These are phyloP conservation scores for Panicum hallii DNA, from an alignment of 202 grass and related monocot species.

Conservation along the genomic window DNA sequence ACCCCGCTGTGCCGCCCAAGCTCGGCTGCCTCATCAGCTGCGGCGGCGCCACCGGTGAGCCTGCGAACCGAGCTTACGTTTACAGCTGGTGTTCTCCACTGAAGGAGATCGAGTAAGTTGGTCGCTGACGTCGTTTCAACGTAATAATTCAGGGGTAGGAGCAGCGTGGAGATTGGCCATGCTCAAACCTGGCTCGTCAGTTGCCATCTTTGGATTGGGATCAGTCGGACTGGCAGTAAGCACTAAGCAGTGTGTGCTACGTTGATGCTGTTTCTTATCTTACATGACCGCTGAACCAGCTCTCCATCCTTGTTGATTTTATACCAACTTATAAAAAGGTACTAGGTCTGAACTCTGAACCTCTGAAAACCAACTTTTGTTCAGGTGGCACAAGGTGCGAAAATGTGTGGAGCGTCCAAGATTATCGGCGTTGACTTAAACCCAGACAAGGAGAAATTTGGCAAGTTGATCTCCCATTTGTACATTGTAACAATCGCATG, in stretches of 20 bases:
- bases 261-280: too few species aligned
- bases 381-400: constrained; percentile 76
- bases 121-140: not conserved
- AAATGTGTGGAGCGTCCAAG: constrained; percentile 60
- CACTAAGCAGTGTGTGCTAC: too few species aligned
- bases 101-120: too few species aligned
- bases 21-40: constrained; percentile 73
- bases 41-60: constrained; percentile 60
- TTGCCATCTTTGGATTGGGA: constrained; percentile 74
- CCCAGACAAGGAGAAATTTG: constrained; percentile 62
- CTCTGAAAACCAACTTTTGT: not conserved
- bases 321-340: too few species aligned
- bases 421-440: constrained; percentile 82
- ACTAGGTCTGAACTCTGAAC: too few species aligned
- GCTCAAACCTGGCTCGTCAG: constrained; percentile 54
- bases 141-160: constrained; percentile 46
- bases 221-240: constrained; percentile 67
- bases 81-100: too few species aligned
- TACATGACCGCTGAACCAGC: too few species aligned
- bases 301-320: not conserved
- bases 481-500: too few species aligned
- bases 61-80: too few species aligned
- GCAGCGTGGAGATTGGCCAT: constrained; percentile 69
- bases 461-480: not conserved
- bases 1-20: constrained; percentile 48